These are phyloP conservation scores for Fistulifera solaris DNA, from an alignment of 108 stramenopile species.

Conservation along the genomic window DNA sequence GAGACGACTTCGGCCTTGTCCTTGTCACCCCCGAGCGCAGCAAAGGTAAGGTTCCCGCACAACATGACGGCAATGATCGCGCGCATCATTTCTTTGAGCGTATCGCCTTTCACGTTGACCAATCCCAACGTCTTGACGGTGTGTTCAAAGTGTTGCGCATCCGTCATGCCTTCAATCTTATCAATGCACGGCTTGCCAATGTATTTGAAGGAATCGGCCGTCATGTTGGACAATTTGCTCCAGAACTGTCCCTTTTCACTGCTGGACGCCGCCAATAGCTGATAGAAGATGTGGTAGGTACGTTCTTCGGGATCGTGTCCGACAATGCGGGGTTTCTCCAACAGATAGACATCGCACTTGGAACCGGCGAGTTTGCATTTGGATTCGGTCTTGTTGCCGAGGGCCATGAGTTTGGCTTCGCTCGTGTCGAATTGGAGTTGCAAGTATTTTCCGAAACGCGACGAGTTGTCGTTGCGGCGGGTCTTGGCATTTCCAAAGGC, in stretches of 20 bases:
- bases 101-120: conserved; percentile 60
- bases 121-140: conserved; percentile 54
- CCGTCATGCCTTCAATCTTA: conserved; percentile 66
- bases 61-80: conserved; percentile 76
- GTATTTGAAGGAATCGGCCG: conserved; percentile 54
- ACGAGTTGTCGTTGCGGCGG: conserved; percentile 66
- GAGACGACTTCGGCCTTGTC: conserved; percentile 48
- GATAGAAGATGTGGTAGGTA: conserved; percentile 99
- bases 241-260: conserved; percentile 56
- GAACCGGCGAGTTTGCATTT: conserved; percentile 65
- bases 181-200: conserved; percentile 34
- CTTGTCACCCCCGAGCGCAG: conserved; percentile 37
- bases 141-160: conserved; percentile 58
- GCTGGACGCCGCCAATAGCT: conserved; percentile 75
- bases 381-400: conserved; percentile 32
- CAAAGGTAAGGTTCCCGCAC: conserved; percentile 82
- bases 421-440: conserved; percentile 63
- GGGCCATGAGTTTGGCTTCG: conserved; percentile 32
- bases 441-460: conserved; percentile 77
- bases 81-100: conserved; percentile 55
- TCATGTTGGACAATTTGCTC: conserved; percentile 55
- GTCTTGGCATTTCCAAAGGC: conserved; percentile 85
- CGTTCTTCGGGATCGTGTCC: conserved; percentile 84
- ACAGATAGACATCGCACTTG: conserved; percentile 79
- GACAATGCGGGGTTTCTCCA: conserved; percentile 96